Base-by-base conservation (phyloP, 2,329 filamentous ascomycete genomes). In the Endocalyx cinctus region DNA sequence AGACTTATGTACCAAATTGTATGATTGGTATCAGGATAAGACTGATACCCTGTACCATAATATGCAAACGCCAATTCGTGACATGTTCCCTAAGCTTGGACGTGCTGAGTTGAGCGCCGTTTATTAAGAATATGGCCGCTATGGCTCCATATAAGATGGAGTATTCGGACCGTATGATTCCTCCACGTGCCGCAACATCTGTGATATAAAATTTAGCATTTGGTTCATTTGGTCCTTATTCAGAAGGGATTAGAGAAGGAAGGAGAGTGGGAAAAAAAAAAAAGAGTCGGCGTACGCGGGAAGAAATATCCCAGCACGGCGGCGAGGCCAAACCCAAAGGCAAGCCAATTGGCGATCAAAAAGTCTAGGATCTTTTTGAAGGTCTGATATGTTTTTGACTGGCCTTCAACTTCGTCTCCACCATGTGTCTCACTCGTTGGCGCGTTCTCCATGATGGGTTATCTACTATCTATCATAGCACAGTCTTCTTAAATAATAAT, bases 141-240 rank as follows among this genome's bases (percentile, higher is more conserved):
- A 87, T 78, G 14, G 72, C 77, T 19, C 81, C 78, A 52, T 87
- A 87, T 18, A 84, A 67, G 34, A 85, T 74, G 62, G 49, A 77
- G 63, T 61, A 74, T 58, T 63, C 75, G 47, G 59, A 79, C 59
- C 57, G 74, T 57, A 67, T 70, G 28, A 59, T 51, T 6, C 70
- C 69, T 22, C 68, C 67, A 31, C 63, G 61, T 13, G 64, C 62
- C 26, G 70, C 70, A 36, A 74, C 64, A 29, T 66, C 66, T 69
- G 17, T 5, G 23, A 17, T 19, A 29, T 18, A 16, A 14, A 12
- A 18, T 15, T 13, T 7, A 10, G n/a, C n/a, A n/a, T n/a, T n/a
- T n/a, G n/a, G n/a, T n/a, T n/a, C n/a, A n/a, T n/a, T n/a, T n/a
- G n/a, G n/a, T n/a, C 14, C 5, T 11, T 11, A 16, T 19, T 27